A percentile compares a stretch with the other conserved stretches of the same genome.
Evolutionary conservation across 495 filamentous ascomycete genomes (phyloP).

Genomic region (Clohesyomyces aquaticus): DNA sequence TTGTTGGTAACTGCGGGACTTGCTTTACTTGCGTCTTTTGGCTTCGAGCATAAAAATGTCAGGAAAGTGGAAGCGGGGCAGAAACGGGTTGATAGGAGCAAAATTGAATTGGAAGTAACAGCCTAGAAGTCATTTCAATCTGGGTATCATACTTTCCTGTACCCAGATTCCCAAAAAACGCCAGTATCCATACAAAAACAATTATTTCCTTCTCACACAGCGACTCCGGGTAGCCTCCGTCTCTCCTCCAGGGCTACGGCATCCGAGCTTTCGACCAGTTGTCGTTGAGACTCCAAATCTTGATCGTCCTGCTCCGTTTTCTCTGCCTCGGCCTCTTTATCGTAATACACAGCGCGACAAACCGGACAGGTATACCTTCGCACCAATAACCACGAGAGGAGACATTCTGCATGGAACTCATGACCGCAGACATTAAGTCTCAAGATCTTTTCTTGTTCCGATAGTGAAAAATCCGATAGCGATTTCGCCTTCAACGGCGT

Average conservation of each 20-base stretch:
- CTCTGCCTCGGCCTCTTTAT: background rate
- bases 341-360: conserved; percentile 28
- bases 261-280: too few species aligned
- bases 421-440: conserved; percentile 24
- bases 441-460: conserved; percentile 16
- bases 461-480: background rate
- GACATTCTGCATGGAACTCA: conserved; percentile 33
- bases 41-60: conserved; percentile 25
- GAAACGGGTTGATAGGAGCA: too few species aligned
- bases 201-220: too few species aligned
- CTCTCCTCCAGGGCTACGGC: too few species aligned
- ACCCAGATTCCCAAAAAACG: too few species aligned
- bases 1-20: background rate
- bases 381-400: conserved; percentile 22
- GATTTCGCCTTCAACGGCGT: background rate
- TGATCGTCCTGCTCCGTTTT: background rate
- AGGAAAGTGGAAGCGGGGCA: too few species aligned
- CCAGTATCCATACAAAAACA: too few species aligned
- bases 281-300: background rate
- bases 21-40: conserved; percentile 12
- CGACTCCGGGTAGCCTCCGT: too few species aligned
- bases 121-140: too few species aligned
- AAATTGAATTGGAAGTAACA: too few species aligned
- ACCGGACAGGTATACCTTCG: conserved; percentile 28
- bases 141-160: too few species aligned